phyloP scores from a whole-genome alignment of 176 grass and related monocot species.

The Elaeis guineensis region DNA sequence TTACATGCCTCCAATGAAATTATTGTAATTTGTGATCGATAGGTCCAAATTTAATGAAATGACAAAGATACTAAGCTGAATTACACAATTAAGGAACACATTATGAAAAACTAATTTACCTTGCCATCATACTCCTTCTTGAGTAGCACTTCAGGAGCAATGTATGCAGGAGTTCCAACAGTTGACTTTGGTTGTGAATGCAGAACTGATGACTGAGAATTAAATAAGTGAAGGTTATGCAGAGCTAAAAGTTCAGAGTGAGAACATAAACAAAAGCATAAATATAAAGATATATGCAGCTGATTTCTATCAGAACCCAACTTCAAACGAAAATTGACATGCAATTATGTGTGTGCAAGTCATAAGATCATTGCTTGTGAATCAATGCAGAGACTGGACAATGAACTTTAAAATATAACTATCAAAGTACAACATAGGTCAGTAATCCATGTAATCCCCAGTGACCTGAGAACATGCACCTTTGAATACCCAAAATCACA shows the following conservation, averaged over 20 bases:
- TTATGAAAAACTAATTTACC: conserved; percentile 22
- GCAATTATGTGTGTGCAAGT: too few species aligned
- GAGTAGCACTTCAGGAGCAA: conserved; percentile 58
- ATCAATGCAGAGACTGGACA: too few species aligned
- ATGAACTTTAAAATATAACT: too few species aligned
- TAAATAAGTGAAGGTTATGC: not conserved
- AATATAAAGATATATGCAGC: too few species aligned
- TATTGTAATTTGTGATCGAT: too few species aligned
- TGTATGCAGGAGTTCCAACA: conserved; percentile 67
- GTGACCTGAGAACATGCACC: conserved; percentile 15
- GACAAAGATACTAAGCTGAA: conserved; percentile 2
- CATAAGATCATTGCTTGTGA: too few species aligned
- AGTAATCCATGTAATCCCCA: too few species aligned
- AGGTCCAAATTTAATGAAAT: not conserved
- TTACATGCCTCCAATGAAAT: too few species aligned
- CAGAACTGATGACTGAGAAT: conserved; percentile 54
- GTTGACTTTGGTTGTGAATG: conserved; percentile 77
- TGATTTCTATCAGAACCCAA: too few species aligned
- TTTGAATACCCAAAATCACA: conserved; percentile 98
- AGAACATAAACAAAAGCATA: not conserved
- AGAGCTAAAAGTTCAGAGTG: not conserved
- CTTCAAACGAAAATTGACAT: too few species aligned
- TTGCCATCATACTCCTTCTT: conserved; percentile 68
- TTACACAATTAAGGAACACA: too few species aligned
- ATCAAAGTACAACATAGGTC: too few species aligned